Base-by-base conservation (phyloP, 192 early-diverging fungal genomes). In the Entomortierella chlamydospora region DNA sequence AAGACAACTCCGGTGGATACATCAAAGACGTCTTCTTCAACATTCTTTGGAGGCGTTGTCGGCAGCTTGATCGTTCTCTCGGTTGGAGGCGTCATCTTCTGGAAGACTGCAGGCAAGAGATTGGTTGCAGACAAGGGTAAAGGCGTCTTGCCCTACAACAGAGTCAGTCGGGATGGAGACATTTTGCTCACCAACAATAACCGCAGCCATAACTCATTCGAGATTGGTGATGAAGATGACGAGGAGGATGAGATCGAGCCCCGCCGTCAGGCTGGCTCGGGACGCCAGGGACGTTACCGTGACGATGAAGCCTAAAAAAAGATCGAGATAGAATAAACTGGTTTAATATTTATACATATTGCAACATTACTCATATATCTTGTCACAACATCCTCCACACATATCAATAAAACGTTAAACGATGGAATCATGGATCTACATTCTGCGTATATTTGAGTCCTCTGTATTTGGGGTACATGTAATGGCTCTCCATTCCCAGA, bases 91-190 rank as follows among this genome's bases (percentile, higher is more conserved):
- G 57, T 79, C 11, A 70, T 79, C 57, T 79, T 79, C 29, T 79
- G 76, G 76, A 79, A 70, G 76, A 70, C 68, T 4, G 67, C 76
- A 17, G 73, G 73, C 54, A 78, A 78, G 61, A 79, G 70, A 33
- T 7, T 70, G 55, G 63, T 68, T 3, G 65, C 70, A 51, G 76
- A 79, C 63, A 79, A 79, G 68, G 76, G 76, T 39, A 79, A 79
- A 39, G 76, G 76, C 22, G 76, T 79, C 1, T 41, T 79, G 20
- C 76, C 76, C 34, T 79, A 79, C 57, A 79, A 70, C 68, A 54
- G 76, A 56, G 68, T 52, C n/a, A 42, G 49, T 11, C 68, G 67
- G 1, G 76, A 70, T 31, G 76, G 62, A 37, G 68, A 79, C 28
- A 70, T 70, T 43, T 23, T 70, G 17, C 53, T 79, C n/a, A 70